phyloP scores from a whole-genome alignment of 805 yeast genomes.

The Lipomyces mesembrius region DNA sequence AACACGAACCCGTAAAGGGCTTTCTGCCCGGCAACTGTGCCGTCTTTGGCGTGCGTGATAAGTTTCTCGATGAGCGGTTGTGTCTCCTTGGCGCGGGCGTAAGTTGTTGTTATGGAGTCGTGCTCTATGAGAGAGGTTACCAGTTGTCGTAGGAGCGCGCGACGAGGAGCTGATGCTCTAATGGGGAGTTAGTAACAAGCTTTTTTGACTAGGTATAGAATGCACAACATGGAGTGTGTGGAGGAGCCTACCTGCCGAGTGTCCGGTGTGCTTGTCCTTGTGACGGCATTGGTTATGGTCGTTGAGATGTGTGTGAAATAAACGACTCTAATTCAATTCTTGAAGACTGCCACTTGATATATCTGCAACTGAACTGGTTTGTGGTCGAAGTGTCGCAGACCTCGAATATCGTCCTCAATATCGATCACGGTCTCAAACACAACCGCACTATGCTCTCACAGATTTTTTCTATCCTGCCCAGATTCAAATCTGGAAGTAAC shows the following conservation, averaged over 20 bases:
- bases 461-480: neutral
- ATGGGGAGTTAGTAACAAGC: neutral
- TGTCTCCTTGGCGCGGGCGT: conserved; percentile 74
- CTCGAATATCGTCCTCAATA: neutral
- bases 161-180: conserved; percentile 30
- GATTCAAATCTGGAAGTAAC: neutral
- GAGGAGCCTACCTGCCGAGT: conserved; percentile 28
- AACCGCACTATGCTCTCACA: neutral
- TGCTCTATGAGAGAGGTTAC: conserved; percentile 70
- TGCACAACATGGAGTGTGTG: neutral
- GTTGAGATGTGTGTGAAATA: neutral
- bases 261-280: conserved; percentile 35
- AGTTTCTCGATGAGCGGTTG: conserved; percentile 66
- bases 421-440: neutral
- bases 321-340: neutral
- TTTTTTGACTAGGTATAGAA: neutral
- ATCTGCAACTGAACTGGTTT: neutral
- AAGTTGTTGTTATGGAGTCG: conserved; percentile 73
- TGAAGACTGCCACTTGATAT: neutral
- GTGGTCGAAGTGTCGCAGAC: neutral
- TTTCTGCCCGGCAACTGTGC: conserved; percentile 35
- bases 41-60: conserved; percentile 61
- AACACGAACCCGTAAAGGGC: conserved; percentile 51
- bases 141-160: conserved; percentile 56
- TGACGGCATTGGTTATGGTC: conserved; percentile 29